A percentile compares a stretch with the other conserved stretches of the same genome.
Conservation (phyloP, 1,284 basidiomycete genomes). For the Leccinum cinnamomeum region DNA sequence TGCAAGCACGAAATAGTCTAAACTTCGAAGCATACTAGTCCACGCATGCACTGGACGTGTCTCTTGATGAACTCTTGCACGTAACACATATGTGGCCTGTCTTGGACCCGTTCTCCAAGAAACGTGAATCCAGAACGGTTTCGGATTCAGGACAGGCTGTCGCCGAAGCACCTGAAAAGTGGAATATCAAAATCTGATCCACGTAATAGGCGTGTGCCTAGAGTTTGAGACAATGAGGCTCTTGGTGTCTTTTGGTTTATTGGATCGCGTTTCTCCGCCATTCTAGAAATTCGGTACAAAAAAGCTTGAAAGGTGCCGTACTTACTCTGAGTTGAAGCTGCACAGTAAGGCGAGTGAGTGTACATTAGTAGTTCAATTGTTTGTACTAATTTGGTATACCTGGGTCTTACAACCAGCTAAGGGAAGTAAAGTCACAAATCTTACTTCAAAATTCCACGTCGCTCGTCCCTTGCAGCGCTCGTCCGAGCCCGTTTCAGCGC, state of each 20-base stretch:
- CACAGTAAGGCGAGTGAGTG: too few species aligned
- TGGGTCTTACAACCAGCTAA: too few species aligned
- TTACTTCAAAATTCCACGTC: too few species aligned
- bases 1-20: conserved; percentile 33
- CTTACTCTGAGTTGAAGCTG: too few species aligned
- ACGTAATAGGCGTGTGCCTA: conserved; percentile 42
- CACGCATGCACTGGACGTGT: conserved; percentile 90
- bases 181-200: conserved; percentile 66
- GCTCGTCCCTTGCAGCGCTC: too few species aligned
- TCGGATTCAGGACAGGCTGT: conserved; percentile 92
- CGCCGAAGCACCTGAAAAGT: neutral
- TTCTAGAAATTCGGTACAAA: conserved; percentile 7
- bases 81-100: too few species aligned
- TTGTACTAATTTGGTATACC: too few species aligned
- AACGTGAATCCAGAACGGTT: conserved; percentile 72
- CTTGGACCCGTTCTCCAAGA: too few species aligned
- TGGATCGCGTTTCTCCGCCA: conserved; percentile 52
- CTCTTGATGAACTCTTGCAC: conserved; percentile 60
- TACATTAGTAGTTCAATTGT: too few species aligned
- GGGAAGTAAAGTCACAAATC: too few species aligned
- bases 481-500: too few species aligned
- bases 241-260: conserved; percentile 73
- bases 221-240: conserved; percentile 92
- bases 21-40: conserved; percentile 76
- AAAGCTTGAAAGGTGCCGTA: neutral